Conservation (phyloP, 345 rosid genomes). For the Psidium guajava region DNA sequence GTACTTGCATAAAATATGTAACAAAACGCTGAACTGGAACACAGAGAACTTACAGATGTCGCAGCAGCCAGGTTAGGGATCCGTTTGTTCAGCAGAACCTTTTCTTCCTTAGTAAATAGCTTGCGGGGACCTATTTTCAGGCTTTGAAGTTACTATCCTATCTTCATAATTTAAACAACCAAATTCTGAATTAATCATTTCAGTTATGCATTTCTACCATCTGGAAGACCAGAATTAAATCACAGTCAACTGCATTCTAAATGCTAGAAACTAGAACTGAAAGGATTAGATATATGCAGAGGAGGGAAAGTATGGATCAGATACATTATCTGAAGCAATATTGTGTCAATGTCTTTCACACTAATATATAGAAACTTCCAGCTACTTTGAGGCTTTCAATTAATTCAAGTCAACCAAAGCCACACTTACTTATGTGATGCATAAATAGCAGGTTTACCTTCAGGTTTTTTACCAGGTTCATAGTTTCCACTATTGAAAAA, state of each 20-base stretch:
- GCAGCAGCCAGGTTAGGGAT: constrained; percentile 57
- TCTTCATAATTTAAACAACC: background rate
- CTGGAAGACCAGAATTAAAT: background rate
- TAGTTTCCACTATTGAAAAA: constrained; percentile 53
- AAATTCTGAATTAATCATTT: background rate
- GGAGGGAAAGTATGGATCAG: background rate
- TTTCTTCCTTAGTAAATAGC: constrained; percentile 75
- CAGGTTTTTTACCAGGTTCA: constrained; percentile 42
- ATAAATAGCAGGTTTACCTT: constrained; percentile 24
- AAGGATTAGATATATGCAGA: background rate
- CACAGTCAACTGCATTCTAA: background rate
- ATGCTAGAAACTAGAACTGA: background rate
- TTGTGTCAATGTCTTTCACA: background rate
- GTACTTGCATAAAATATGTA: background rate
- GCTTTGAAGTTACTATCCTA: background rate
- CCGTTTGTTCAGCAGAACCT: constrained; percentile 57
- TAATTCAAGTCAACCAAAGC: background rate
- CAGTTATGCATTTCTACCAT: background rate
- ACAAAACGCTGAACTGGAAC: background rate
- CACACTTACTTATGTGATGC: background rate
- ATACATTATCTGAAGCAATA: background rate
- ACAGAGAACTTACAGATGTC: constrained; percentile 55
- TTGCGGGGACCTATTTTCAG: constrained; percentile 42
- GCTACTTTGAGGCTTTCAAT: background rate
- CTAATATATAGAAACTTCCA: background rate